Evolutionary conservation across 75 land plant species (phyloP).

Genomic region (Ceratopteris richardii): DNA sequence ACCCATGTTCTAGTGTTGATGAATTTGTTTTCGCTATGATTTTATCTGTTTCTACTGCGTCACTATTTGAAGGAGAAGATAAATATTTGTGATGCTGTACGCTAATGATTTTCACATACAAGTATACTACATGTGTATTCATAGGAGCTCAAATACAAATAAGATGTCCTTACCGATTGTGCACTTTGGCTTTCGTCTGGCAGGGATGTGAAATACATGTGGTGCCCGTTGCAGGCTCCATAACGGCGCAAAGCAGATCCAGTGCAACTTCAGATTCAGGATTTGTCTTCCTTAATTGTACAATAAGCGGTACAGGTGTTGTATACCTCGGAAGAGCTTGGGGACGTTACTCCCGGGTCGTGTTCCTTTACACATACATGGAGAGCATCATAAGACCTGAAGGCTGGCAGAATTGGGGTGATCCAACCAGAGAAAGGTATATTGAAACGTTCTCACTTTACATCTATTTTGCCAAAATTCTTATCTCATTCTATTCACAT

Average conservation of each 20-base stretch:
- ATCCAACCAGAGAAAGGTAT: conserved; percentile 49
- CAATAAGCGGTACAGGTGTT: conserved; percentile 73
- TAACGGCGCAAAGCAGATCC: conserved; percentile 74
- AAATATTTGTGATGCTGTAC: too few relatives aligned
- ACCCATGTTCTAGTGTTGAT: too few relatives aligned
- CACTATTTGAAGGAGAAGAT: too few relatives aligned
- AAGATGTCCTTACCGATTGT: not conserved
- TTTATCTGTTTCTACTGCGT: too few relatives aligned
- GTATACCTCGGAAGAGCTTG: conserved; percentile 88
- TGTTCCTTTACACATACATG: conserved; percentile 65
- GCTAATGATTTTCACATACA: too few relatives aligned
- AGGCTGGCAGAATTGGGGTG: conserved; percentile 87
- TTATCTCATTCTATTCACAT: not conserved
- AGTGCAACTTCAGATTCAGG: conserved; percentile 51
- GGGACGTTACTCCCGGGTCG: conserved; percentile 88
- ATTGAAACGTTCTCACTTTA: not conserved
- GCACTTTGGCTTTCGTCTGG: not conserved
- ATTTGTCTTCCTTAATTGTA: conserved; percentile 75
- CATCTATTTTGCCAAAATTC: not conserved
- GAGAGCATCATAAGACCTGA: conserved; percentile 63
- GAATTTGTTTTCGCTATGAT: too few relatives aligned
- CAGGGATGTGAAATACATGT: conserved; percentile 59
- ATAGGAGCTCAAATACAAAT: too few relatives aligned
- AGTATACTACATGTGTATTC: too few relatives aligned
- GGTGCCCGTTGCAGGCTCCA: conserved; percentile 45